Percentiles rank a stretch among this genome's conserved stretches.
Conservation (phyloP, 768 basidiomycete genomes). For the Lactarius vividus region DNA sequence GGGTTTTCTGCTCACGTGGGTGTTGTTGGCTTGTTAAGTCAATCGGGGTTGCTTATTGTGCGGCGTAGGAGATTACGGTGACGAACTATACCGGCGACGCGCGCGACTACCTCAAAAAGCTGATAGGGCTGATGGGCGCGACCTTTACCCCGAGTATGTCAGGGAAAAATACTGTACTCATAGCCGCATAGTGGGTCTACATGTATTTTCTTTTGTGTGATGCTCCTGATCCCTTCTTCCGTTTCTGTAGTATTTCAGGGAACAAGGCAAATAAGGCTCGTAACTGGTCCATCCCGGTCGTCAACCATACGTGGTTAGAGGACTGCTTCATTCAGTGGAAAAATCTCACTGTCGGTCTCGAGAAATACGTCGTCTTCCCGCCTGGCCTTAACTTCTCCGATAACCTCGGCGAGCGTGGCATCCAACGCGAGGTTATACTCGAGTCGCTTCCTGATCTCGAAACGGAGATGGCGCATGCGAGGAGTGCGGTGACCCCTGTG, state of each 20-base stretch:
- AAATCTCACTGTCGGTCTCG: slow-evolving; percentile 56
- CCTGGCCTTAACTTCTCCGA: slow-evolving; percentile 61
- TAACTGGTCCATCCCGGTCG: slow-evolving; percentile 80
- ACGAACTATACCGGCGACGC: slow-evolving; percentile 88
- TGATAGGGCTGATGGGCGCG: slow-evolving; percentile 76
- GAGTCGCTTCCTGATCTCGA: slow-evolving; percentile 23
- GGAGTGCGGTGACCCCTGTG: not conserved
- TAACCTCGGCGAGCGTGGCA: slow-evolving; percentile 37
- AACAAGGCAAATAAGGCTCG: slow-evolving; percentile 70
- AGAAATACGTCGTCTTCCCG: slow-evolving; percentile 70
- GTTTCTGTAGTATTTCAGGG: slow-evolving; percentile 29
- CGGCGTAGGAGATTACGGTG: slow-evolving; percentile 65
- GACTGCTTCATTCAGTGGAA: slow-evolving; percentile 85
- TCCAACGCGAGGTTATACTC: slow-evolving; percentile 24
- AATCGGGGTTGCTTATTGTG: not conserved
- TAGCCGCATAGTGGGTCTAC: slow-evolving; percentile 74
- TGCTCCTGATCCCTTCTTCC: slow-evolving; percentile 1
- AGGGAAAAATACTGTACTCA: slow-evolving; percentile 69
- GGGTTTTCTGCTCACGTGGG: slow-evolving; percentile 63
- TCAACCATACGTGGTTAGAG: slow-evolving; percentile 91
- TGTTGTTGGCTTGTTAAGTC: slow-evolving; percentile 15
- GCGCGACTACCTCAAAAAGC: slow-evolving; percentile 82
- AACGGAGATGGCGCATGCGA: slow-evolving; percentile 11
- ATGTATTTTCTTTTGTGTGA: not conserved
- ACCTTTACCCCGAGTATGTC: slow-evolving; percentile 82